Evolutionary conservation across 164 flowering plant genomes (phyloP), one percentile per base, ranked within the genome.

Genomic region (Vitis cinerea): DNA sequence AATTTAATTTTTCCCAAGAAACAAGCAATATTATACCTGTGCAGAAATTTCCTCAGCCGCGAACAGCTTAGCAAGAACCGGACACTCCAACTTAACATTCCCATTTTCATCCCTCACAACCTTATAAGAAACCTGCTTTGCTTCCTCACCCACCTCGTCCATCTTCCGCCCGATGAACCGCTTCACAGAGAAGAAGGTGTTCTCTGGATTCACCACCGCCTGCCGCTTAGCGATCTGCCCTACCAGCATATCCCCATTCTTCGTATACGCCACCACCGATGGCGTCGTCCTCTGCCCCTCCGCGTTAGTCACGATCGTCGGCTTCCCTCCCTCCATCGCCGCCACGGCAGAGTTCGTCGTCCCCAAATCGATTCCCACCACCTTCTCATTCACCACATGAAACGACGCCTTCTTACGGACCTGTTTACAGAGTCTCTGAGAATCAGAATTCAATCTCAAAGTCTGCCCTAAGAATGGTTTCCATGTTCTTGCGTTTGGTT

Each of bases 211-310:
- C 37, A 92, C 97, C 10, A 92, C 97, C 1, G 97, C 95, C 72
- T 92, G 97, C 68, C 97, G 77, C 86, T 94, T 94, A 17, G 97
- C 98, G 75, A 94, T 92, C 85, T 94, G 98, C 1, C 98, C 97
- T 2, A 92, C 98, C 10, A 94, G 76, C 69, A 92, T 70, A 53
- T 92, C 98, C 0, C 98, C 98, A 52, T 68, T 83, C 81, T 92
- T 94, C 0, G 98, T 92, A 71, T 94, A 94, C 5, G 98, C 98
- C 19, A 94, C 98, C 48, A 94, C 98, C 0, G 98, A 92, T 16
- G 98, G 98, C 37, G 98, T 94, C 59, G 98, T 94, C 17, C 98
- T 65, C 69, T 78, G 78, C 8, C 81, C 81, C 80, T 90, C 69
- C 80, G 93, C 64, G 89, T 92, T 66, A 82, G 92, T 60, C 84